These are phyloP conservation scores for Nemania sp. DNA, from an alignment of 2,329 filamentous ascomycete genomes.

Conservation along the genomic window DNA sequence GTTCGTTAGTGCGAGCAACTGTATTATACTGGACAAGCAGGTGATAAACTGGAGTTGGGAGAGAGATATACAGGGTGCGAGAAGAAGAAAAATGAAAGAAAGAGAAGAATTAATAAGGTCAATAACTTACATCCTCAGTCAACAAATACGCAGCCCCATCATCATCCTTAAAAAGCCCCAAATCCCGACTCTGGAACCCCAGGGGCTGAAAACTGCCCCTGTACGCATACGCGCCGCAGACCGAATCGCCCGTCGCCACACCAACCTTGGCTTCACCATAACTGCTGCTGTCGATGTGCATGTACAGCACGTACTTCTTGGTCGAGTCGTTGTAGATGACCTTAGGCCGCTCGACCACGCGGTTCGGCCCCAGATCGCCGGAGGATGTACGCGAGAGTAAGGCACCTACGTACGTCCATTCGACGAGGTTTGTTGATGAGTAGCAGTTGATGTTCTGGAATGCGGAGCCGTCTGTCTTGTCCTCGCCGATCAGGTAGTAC, in stretches of 20 bases:
- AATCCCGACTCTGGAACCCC: constrained; percentile 57
- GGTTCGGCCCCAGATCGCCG: constrained; percentile 62
- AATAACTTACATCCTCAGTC: constrained; percentile 29
- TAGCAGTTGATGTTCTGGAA: constrained; percentile 72
- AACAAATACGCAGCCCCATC: constrained; percentile 35
- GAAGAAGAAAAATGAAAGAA: background rate
- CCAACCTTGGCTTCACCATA: constrained; percentile 68
- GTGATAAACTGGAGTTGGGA: background rate
- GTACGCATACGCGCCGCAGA: constrained; percentile 62
- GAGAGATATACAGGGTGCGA: background rate
- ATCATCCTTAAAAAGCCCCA: constrained; percentile 54
- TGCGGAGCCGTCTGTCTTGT: constrained; percentile 63
- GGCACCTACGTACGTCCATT: constrained; percentile 65
- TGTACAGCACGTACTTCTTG: constrained; percentile 65
- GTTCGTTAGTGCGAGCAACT: background rate
- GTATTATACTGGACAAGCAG: background rate
- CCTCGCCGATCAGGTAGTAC: constrained; percentile 72
- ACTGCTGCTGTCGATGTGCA: constrained; percentile 63
- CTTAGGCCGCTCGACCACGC: constrained; percentile 69
- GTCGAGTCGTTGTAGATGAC: constrained; percentile 69
- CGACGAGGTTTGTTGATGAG: constrained; percentile 62
- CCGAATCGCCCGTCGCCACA: constrained; percentile 60
- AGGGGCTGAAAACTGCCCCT: constrained; percentile 48
- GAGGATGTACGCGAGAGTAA: constrained; percentile 56
- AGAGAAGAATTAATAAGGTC: background rate